phyloP scores from a whole-genome alignment of 306 rosid genomes.

The Cicer judaicum region DNA sequence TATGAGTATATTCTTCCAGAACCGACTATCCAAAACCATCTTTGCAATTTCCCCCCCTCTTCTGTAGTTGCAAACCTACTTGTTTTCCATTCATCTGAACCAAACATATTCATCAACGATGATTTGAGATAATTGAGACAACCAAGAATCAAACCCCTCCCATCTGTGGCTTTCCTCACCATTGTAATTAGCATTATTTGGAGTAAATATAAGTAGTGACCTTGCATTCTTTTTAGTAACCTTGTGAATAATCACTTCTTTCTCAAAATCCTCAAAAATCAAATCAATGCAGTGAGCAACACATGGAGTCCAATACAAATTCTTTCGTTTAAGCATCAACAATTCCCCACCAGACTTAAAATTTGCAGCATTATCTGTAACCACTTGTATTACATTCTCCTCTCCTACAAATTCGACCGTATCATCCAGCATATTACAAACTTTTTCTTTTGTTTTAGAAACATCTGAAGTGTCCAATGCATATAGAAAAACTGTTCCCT shows the following conservation, averaged over 20 bases:
- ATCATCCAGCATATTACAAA: background rate
- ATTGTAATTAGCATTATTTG: slow-evolving; percentile 7
- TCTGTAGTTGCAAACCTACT: slow-evolving; percentile 1
- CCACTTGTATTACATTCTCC: background rate
- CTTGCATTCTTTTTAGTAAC: background rate
- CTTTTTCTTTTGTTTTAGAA: background rate
- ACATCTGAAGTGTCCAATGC: background rate
- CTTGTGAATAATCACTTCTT: background rate
- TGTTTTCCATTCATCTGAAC: background rate
- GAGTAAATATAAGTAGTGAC: background rate
- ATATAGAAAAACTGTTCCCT: too few relatives aligned
- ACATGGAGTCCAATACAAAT: background rate
- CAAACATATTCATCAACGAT: background rate
- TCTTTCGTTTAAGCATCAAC: background rate
- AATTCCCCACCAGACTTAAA: background rate
- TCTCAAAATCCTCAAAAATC: background rate
- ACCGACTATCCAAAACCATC: background rate
- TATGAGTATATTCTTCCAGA: background rate
- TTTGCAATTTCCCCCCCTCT: background rate
- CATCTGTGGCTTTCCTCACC: background rate
- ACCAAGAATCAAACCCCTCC: background rate
- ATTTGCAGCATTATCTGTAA: background rate
- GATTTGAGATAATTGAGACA: background rate
- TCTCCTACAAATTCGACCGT: background rate
- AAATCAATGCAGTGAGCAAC: background rate